These are phyloP conservation scores for Yamadazyma dendronema DNA, from an alignment of 1,139 yeast species.

Conservation along the genomic window DNA sequence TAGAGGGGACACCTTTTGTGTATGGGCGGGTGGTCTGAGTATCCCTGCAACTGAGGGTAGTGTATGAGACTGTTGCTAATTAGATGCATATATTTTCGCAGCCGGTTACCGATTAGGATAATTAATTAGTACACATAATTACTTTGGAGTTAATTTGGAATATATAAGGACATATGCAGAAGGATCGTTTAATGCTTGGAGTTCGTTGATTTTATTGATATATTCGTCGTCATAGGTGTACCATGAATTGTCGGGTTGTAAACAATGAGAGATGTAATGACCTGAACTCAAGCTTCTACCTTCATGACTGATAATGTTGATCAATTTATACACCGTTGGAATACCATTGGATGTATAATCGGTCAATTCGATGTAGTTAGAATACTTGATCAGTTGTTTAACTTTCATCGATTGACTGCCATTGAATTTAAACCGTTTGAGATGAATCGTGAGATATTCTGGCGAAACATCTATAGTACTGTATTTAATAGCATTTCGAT, in stretches of 20 bases:
- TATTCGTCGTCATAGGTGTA: conserved; percentile 92
- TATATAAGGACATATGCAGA: conserved; percentile 88
- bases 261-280: conserved; percentile 87
- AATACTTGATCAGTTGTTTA: conserved; percentile 81
- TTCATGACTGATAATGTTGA: conserved; percentile 90
- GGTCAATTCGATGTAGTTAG: conserved; percentile 70
- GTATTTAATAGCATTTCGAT: conserved; percentile 75
- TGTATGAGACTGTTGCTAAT: too few relatives aligned
- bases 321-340: conserved; percentile 66
- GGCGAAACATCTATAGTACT: conserved; percentile 80
- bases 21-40: too few relatives aligned
- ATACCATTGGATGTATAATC: conserved; percentile 50
- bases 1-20: too few relatives aligned
- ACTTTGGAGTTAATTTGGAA: conserved; percentile 53
- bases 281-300: conserved; percentile 93
- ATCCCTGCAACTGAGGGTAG: too few relatives aligned
- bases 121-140: background rate
- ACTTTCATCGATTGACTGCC: conserved; percentile 75
- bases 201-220: conserved; percentile 69
- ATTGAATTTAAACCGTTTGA: conserved; percentile 87
- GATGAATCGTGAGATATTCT: conserved; percentile 80
- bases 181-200: conserved; percentile 75
- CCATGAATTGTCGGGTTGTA: conserved; percentile 92
- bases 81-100: too few relatives aligned
- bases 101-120: conserved; percentile 1